These are phyloP conservation scores for Sorghum bicolor DNA, from an alignment of 176 grass and related monocot species.

Conservation along the genomic window DNA sequence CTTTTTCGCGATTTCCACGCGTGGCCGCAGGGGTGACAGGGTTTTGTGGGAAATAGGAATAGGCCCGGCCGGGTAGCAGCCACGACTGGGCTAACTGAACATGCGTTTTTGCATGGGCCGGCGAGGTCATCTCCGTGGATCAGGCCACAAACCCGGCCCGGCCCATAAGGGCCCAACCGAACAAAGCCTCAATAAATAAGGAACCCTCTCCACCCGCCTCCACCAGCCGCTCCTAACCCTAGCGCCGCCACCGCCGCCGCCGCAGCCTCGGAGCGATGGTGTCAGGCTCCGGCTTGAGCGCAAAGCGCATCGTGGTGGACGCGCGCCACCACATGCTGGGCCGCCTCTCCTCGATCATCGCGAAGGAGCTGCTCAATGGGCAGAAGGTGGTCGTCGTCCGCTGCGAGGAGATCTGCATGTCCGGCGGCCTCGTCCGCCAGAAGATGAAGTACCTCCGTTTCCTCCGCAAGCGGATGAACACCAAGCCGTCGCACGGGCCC, in stretches of 20 bases:
- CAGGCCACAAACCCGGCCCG: neutral
- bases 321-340: slow-evolving; percentile 92
- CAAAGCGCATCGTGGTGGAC: slow-evolving; percentile 65
- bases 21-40: too few relatives aligned
- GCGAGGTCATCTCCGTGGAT: neutral
- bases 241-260: slow-evolving; percentile 22
- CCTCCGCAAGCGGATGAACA: slow-evolving; percentile 96
- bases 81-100: too few relatives aligned
- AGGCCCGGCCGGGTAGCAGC: too few relatives aligned
- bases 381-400: slow-evolving; percentile 81
- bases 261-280: slow-evolving; percentile 53
- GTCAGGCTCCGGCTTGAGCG: slow-evolving; percentile 79
- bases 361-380: slow-evolving; percentile 88
- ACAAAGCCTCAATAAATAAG: slow-evolving; percentile 33
- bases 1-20: too few relatives aligned
- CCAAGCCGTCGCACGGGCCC: slow-evolving; percentile 91
- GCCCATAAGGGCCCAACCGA: neutral
- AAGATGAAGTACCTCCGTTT: slow-evolving; percentile 98
- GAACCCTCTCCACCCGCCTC: slow-evolving; percentile 29
- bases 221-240: slow-evolving; percentile 36
- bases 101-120: neutral
- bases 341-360: slow-evolving; percentile 65
- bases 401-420: slow-evolving; percentile 94
- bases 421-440: slow-evolving; percentile 79
- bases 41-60: too few relatives aligned